phyloP scores from a whole-genome alignment of 78 protist species.

The Anaeramoeba flamelloides region DNA sequence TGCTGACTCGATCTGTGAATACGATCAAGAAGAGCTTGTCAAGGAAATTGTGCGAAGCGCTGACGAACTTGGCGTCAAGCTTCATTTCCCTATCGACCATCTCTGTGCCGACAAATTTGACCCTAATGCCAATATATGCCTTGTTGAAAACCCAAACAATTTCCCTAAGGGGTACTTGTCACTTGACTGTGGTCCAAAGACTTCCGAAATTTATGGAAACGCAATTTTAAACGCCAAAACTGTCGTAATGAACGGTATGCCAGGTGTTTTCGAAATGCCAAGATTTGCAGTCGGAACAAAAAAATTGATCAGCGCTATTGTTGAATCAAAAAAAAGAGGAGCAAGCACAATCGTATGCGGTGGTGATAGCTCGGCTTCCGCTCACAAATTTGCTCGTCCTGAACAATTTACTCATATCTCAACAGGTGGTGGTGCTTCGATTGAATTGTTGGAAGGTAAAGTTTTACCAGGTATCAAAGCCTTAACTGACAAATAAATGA shows the following conservation, averaged over 20 bases:
- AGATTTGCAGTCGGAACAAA: conserved; percentile 73
- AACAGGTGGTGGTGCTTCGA: conserved; percentile 99
- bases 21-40: neutral
- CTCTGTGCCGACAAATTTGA: conserved; percentile 54
- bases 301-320: conserved; percentile 49
- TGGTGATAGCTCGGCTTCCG: conserved; percentile 94
- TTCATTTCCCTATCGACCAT: conserved; percentile 43
- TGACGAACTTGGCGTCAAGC: neutral
- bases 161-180: conserved; percentile 91
- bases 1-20: neutral
- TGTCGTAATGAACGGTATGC: conserved; percentile 87
- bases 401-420: conserved; percentile 62
- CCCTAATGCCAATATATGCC: conserved; percentile 26
- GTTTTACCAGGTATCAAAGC: conserved; percentile 47
- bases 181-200: conserved; percentile 87
- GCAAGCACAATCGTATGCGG: conserved; percentile 85
- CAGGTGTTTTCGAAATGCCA: conserved; percentile 91
- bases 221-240: conserved; percentile 43
- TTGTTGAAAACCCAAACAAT: conserved; percentile 42
- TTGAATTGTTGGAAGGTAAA: conserved; percentile 93
- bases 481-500: conserved; percentile 14
- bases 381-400: conserved; percentile 37
- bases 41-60: neutral
- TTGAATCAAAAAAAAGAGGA: conserved; percentile 54
- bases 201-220: conserved; percentile 36